phyloP scores from a whole-genome alignment of 192 early-diverging fungal genomes.

The Entrophospora sp. region DNA sequence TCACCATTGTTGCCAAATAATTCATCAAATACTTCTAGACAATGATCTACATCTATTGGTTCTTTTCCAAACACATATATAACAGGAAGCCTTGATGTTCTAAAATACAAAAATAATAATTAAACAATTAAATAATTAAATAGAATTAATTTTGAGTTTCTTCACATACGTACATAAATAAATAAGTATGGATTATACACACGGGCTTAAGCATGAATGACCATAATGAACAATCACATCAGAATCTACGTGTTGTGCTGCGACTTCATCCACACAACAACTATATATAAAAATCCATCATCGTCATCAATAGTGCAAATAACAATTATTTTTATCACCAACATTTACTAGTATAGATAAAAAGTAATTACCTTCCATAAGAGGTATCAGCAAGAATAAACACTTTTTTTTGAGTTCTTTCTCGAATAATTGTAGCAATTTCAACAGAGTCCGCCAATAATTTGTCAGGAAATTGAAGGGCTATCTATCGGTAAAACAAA shows the following conservation, averaged over 20 bases:
- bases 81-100: constrained; percentile 72
- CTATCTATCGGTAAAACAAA: constrained; percentile 34
- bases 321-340: no score
- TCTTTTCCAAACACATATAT: constrained; percentile 79
- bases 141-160: not conserved
- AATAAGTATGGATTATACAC: constrained; percentile 22
- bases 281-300: constrained; percentile 36
- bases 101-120: constrained; percentile 17
- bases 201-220: constrained; percentile 78
- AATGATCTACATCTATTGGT: constrained; percentile 55
- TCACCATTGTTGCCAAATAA: constrained; percentile 30
- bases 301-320: no score
- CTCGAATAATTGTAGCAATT: constrained; percentile 47
- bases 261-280: constrained; percentile 97
- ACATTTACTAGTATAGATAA: no score
- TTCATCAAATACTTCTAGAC: constrained; percentile 36
- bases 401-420: constrained; percentile 38
- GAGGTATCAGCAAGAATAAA: constrained; percentile 93
- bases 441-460: constrained; percentile 60
- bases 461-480: constrained; percentile 94
- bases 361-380: constrained; percentile 59
- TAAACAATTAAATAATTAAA: not conserved
- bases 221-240: constrained; percentile 96
- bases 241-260: constrained; percentile 78
- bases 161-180: not conserved